Evolutionary conservation across 2,329 filamentous ascomycete genomes (phyloP).

Genomic region (Exophiala oligosperma): DNA sequence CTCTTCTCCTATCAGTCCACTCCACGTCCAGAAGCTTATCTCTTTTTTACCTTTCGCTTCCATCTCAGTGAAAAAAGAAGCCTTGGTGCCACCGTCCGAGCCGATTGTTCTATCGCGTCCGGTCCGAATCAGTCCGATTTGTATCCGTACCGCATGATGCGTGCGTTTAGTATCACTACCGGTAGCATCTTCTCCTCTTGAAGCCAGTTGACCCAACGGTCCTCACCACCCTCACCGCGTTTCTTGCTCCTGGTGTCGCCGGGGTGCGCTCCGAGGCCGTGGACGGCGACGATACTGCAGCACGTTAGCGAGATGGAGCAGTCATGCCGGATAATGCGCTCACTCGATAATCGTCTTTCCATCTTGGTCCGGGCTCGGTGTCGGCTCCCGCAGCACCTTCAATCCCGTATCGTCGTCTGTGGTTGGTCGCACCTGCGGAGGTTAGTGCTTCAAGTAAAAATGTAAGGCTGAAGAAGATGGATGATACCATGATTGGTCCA

Average conservation of each 20-base stretch:
- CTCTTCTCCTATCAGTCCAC: background rate
- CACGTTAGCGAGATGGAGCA: background rate
- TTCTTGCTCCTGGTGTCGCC: background rate
- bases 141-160: conserved; percentile 1
- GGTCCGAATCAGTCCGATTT: background rate
- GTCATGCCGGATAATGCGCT: background rate
- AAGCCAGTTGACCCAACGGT: background rate
- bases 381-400: conserved; percentile 2
- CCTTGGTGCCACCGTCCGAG: background rate
- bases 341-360: background rate
- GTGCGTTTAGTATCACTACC: background rate
- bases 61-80: background rate
- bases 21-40: background rate
- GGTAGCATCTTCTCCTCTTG: background rate
- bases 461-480: background rate
- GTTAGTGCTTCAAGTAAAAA: background rate
- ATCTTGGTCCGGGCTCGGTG: conserved; percentile 1
- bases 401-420: conserved; percentile 1
- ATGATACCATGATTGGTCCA: background rate
- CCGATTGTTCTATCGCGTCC: background rate
- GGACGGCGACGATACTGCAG: conserved; percentile 7
- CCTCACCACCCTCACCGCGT: background rate
- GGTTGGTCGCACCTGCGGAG: background rate
- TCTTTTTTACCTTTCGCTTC: background rate
- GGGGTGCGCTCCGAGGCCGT: conserved; percentile 9